Base-by-base conservation (phyloP, 2,329 filamentous ascomycete genomes). In the Fusarium sp. region DNA sequence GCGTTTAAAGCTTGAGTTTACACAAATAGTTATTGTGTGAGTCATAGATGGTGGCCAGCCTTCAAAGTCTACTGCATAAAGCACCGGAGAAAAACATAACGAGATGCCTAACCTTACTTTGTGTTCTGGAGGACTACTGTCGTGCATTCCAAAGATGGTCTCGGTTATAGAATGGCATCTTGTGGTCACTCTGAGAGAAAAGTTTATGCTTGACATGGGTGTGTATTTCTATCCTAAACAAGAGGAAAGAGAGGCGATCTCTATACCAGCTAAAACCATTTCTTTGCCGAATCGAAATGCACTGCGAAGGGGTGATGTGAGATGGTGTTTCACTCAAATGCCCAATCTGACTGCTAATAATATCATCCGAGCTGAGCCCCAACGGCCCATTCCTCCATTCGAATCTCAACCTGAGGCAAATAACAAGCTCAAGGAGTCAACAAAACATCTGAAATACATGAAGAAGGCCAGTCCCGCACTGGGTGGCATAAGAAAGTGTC, bases 141-240 rank as follows among this genome's bases (percentile, higher is more conserved):
- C 16, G 16, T 24, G n/a, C 14, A 12, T 8, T 20, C n/a, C 3
- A 6, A 20, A 28, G 16, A n/a, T 12, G 22, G n/a, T 16, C 11
- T 28, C 15, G 28, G 11, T 5, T 7, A 28, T 28, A 15, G 18
- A 26, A n/a, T 26, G n/a, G 15, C 18, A 30, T 28, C 7, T 20
- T 30, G 20, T 45, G 31, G 38, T 60, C 58, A 63, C 59, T 53
- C 7, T 16, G 14, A 31, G 38, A n/a, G 24, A 10, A 30, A 28
- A 20, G 6, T 12, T 22, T 48, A n/a, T 47, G n/a, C 50, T 58
- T 60, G 36, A 70, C 58, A 41, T 60, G 61, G 68, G 68, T 71
- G 68, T 74, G 66, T 73, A 71, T 78, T 71, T 77, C 65, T 76
- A 76, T 74, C 69, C 67, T 72, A 51, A 65, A 48, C 61, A 61